Conservation (phyloP, 345 rosid species). For the Gossypium australe region DNA sequence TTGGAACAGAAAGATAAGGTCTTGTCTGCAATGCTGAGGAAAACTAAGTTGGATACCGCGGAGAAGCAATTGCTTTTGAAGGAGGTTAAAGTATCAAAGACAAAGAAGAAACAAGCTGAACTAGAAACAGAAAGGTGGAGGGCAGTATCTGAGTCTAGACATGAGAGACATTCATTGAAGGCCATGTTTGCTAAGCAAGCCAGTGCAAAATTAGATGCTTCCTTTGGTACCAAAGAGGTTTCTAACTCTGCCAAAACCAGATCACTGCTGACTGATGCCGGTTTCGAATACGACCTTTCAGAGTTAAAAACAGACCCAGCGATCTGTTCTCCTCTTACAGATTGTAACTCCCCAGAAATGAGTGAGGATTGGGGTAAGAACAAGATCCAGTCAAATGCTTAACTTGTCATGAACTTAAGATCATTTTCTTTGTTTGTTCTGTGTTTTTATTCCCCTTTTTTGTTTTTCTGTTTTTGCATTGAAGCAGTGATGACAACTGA, state of each 20-base stretch:
- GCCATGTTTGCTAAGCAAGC: conserved; percentile 58
- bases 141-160: conserved; percentile 48
- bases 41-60: conserved; percentile 53
- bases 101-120: conserved; percentile 67
- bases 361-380: conserved; percentile 42
- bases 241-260: conserved; percentile 34
- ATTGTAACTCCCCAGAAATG: conserved; percentile 35
- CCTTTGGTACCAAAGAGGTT: conserved; percentile 24
- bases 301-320: conserved; percentile 35
- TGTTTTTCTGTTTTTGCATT: conserved; percentile 8
- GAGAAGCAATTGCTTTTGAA: conserved; percentile 73
- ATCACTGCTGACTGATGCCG: conserved; percentile 25
- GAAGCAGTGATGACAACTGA: conserved; percentile 34
- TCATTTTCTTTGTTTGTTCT: too few species aligned
- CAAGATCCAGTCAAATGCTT: neutral
- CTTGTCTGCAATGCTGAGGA: conserved; percentile 74
- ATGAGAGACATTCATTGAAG: conserved; percentile 64
- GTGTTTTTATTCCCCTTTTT: too few species aligned
- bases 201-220: conserved; percentile 32
- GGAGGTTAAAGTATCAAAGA: conserved; percentile 56
- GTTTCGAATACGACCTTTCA: conserved; percentile 31
- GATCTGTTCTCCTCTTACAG: conserved; percentile 31
- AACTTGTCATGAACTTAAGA: neutral
- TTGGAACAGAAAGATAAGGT: conserved; percentile 78
- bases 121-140: conserved; percentile 59